Evolutionary conservation across 2,329 filamentous ascomycete genomes (phyloP), one percentile per base, ranked within the genome.

Genomic region (Penicillium sp.): DNA sequence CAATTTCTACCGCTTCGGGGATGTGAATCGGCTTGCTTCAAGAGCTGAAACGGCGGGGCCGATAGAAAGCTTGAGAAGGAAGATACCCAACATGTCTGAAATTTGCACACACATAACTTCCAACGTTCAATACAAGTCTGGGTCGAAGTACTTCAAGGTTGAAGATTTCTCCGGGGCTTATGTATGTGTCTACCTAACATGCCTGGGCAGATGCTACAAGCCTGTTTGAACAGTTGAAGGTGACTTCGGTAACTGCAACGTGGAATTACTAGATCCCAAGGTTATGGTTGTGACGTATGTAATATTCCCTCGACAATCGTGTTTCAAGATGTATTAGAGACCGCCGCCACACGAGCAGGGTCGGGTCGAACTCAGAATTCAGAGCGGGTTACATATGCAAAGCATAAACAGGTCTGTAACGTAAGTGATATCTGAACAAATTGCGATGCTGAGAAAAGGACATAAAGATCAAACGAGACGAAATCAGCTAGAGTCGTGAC

Each of bases 11-110:
- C 22, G 48, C 39, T 44, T 38, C 18, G 53, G 38, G n/a, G 46
- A 31, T 45, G 9, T 38, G 13, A n/a, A 40, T 44, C 35, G n/a
- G 31, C 39, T 47, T 44, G 14, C 44, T 39, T 14, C 46, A 46
- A 22, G 27, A 43, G 27, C 40, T 53, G 45, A 31, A 39, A 35
- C 46, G 42, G 24, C 13, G 48, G 41, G 50, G 48, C 30, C 55
- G 40, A 16, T 48, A 10, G 10, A 48, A 55, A 54, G 48, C 50
- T 58, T 53, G 52, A 59, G 50, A 58, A 51, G 53, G 53, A 59
- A 61, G 53, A 61, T 61, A 61, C 60, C 61, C 61, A 56, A 51
- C 42, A 50, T 47, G 44, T 27, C 41, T 41, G 41, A 52, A 53
- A 56, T 51, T 50, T 57, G 49, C 57, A 60, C 51, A 59, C 51